Base-by-base conservation (phyloP, 1,284 basidiomycete species). In the Trichosporon ovoides region DNA sequence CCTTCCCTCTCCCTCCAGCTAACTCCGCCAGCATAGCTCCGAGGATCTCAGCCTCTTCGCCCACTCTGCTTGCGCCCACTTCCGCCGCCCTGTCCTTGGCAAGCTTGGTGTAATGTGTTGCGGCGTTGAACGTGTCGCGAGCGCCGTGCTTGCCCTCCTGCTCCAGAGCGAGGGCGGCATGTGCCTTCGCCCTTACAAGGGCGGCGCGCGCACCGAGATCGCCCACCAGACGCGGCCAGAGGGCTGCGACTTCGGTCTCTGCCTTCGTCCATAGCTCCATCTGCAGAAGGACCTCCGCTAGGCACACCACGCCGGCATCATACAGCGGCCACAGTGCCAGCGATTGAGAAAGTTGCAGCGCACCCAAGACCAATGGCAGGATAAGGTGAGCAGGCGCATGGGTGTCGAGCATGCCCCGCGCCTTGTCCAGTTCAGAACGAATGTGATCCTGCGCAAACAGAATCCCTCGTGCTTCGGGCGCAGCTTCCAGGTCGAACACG, bases 281-380 rank as follows among this genome's bases (percentile, higher is more conserved):
- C 7, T 54, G 43, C 7, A 72, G 55, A 18, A 76, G 61, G 0
- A 65, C 60, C 13, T 73, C 68, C 6, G 67, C 66, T 14, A 76
- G 61, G 3, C 67, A 24, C 5, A 76, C 63, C 7, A 60, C 61
- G 12, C 63, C 67, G 18, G 63, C 58, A n/a, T 72, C 64, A 57
- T 75, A 67, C n/a, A 71, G 40, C 12, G 59, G 53, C 74, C 74
- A 75, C 3, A 73, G 51, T 0, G 66, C 70, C 2, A 74, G 60
- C n/a, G 66, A 54, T 7, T 52, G 55, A 0, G 73, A 53, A 1
- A 72, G 56, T 19, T 76, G 67, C 4, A 71, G 55, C 2, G 69
- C 65, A 1, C 68, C 60, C 0, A 76, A 60, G 2, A 74, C 59
- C 18, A 60, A 56, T 3, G 69, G 73, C 6, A 76, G 60, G 18